Evolutionary conservation across 176 grass and related monocot species (phyloP), one percentile per base, ranked within the genome.

Genomic region (Carex cristatella): DNA sequence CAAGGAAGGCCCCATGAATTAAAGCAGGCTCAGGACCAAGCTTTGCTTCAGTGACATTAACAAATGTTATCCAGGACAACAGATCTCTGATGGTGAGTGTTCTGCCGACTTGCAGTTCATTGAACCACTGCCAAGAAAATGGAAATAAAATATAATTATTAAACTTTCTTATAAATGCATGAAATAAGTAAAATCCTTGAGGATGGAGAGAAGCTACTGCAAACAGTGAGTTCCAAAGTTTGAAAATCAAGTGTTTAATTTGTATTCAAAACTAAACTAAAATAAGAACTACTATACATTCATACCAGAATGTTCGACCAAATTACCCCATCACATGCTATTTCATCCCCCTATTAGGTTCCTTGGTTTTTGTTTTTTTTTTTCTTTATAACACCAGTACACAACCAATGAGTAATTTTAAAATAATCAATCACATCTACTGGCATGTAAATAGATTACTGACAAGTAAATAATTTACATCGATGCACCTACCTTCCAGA

Each of bases 51-150:
- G 91, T 85, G 75, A 87, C 69, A 87, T 98, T 88, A 64, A 98
- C 79, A 90, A 98, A 98, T 35, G 85, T 90, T 87, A 98, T 89
- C 95, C 95, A 98, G 49, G 95, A 98, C 23, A 94, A 70, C 37
- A 98, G 61, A 83, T 98, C 95, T 62, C 95, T 84, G 69, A 98
- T 92, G 9, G 92, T 98, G 18, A 98, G 92, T 51, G 74, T 80
- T 84, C 92, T 94, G 67, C 91, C 92, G 28, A 81, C 92, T 82
- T 87, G 87, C 86, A 94, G 85, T 80, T 92, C 90, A 49, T 98
- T 98, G 88, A 98, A 98, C 95, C 95, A 94, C 85, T 90, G 67
- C 18, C 31, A 84, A 77, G 35, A 82, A n/a, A 53, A 76, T 23
- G n/a, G 32, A 80, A 87, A 84, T 10, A 9, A 54, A 61, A 64